Conservation (phyloP, 176 grass and related monocot species). For the Carex parvula region DNA sequence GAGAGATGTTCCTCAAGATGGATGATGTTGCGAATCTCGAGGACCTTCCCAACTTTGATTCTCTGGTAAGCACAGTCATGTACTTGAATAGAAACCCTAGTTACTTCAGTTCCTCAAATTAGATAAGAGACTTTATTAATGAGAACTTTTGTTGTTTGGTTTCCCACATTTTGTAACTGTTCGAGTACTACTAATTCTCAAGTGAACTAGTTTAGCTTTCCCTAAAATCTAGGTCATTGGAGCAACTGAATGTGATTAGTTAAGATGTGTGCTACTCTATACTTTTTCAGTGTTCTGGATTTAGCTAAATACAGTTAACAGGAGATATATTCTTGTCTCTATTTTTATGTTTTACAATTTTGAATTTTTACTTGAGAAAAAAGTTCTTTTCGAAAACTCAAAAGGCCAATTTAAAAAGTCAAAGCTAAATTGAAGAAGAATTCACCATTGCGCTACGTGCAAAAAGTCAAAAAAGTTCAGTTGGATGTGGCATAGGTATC, state of each 20-base stretch:
- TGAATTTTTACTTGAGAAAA: neutral
- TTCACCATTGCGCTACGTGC: neutral
- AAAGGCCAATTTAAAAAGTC: neutral
- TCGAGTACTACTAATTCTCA: neutral
- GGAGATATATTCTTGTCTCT: neutral
- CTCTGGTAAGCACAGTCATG: slow-evolving; percentile 31
- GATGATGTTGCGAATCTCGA: slow-evolving; percentile 45
- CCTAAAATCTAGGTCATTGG: neutral
- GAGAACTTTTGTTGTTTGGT: neutral
- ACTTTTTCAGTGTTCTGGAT: neutral
- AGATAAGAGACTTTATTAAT: slow-evolving; percentile 17
- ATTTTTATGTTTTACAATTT: neutral
- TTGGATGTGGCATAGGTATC: neutral
- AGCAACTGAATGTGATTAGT: slow-evolving; percentile 4
- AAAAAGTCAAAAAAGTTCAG: neutral
- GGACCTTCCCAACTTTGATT: slow-evolving; percentile 53
- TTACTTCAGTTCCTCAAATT: neutral
- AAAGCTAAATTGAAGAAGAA: neutral
- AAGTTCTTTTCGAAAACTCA: neutral
- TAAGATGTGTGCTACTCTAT: neutral
- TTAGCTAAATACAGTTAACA: neutral
- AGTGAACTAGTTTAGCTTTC: neutral
- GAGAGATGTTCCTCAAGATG: slow-evolving; percentile 43
- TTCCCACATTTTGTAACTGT: neutral
- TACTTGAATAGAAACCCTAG: slow-evolving; percentile 22